Percentiles rank a stretch among this genome's conserved stretches.
These are phyloP conservation scores for Cytospora leucostoma DNA, from an alignment of 2,329 filamentous ascomycete species.

Conservation along the genomic window DNA sequence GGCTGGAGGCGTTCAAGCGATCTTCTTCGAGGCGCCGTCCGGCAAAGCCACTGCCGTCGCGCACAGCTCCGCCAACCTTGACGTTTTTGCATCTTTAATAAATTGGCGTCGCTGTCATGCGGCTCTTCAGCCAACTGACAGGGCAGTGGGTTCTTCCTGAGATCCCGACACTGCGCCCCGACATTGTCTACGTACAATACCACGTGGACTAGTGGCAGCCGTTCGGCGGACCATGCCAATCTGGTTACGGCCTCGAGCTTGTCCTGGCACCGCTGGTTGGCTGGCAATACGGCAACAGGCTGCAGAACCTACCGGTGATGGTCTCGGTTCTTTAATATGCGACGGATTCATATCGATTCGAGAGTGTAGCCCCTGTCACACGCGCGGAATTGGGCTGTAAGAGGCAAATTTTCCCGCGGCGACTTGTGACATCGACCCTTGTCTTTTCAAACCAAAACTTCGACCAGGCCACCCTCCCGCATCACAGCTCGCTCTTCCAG, in stretches of 20 bases:
- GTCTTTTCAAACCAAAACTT: constrained; percentile 7
- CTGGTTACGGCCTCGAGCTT: not conserved
- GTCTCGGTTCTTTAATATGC: constrained; percentile 4
- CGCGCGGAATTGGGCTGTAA: constrained; percentile 11
- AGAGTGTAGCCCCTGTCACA: not conserved
- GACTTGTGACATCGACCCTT: constrained; percentile 3
- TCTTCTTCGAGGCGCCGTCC: constrained; percentile 14
- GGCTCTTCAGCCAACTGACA: constrained; percentile 1
- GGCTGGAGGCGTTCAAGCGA: constrained; percentile 19
- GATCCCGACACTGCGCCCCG: not conserved
- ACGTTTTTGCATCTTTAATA: constrained; percentile 1
- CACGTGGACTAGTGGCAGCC: not conserved
- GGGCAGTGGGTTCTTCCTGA: not conserved
- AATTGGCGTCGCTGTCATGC: constrained; percentile 6
- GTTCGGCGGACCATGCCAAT: not conserved
- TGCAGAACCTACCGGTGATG: not conserved
- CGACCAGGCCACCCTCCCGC: not conserved
- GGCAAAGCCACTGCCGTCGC: constrained; percentile 22
- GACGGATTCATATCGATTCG: constrained; percentile 1
- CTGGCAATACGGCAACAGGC: not conserved
- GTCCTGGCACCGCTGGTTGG: not conserved
- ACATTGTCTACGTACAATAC: not conserved
- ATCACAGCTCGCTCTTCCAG: not conserved
- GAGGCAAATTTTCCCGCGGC: constrained; percentile 1
- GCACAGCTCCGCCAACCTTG: constrained; percentile 18